Evolutionary conservation across 495 filamentous ascomycete genomes (phyloP).

Genomic region (Penicillium maclennaniae): DNA sequence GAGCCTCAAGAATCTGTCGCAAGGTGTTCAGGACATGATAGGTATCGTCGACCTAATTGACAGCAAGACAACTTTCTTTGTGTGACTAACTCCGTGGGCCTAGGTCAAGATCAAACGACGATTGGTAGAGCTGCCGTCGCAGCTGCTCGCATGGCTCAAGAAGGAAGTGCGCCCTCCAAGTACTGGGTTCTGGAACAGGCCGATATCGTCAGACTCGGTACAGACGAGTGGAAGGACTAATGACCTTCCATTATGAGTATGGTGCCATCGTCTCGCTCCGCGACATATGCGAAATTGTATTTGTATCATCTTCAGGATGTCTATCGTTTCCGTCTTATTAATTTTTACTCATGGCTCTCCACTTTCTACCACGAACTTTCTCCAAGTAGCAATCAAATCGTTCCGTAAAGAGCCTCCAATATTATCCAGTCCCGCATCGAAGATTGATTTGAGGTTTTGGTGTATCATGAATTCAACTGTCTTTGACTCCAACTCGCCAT

Average conservation of each 20-base stretch:
- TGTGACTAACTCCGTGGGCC: constrained; percentile 1
- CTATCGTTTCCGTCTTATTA: too few species aligned
- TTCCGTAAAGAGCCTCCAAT: too few species aligned
- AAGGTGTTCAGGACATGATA: constrained; percentile 30
- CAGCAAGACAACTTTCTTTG: background rate
- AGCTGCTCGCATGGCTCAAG: constrained; percentile 27
- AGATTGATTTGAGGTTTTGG: too few species aligned
- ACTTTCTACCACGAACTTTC: too few species aligned
- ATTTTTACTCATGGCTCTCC: too few species aligned
- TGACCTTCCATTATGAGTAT: background rate
- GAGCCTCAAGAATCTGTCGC: constrained; percentile 22
- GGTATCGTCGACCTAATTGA: constrained; percentile 17
- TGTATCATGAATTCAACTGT: too few species aligned
- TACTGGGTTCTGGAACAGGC: constrained; percentile 34
- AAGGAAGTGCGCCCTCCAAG: constrained; percentile 34
- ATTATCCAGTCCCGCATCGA: too few species aligned
- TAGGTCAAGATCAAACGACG: constrained; percentile 31
- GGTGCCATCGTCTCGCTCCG: too few species aligned
- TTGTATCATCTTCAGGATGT: too few species aligned
- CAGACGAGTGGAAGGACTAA: constrained; percentile 35
- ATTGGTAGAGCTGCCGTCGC: constrained; percentile 39
- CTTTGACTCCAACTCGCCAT: too few species aligned
- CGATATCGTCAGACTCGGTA: constrained; percentile 33
- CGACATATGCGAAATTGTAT: too few species aligned
- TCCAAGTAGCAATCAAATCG: too few species aligned